Evolutionary conservation across 352 stramenopile species (phyloP).

Genomic region (Lagenidium giganteum): DNA sequence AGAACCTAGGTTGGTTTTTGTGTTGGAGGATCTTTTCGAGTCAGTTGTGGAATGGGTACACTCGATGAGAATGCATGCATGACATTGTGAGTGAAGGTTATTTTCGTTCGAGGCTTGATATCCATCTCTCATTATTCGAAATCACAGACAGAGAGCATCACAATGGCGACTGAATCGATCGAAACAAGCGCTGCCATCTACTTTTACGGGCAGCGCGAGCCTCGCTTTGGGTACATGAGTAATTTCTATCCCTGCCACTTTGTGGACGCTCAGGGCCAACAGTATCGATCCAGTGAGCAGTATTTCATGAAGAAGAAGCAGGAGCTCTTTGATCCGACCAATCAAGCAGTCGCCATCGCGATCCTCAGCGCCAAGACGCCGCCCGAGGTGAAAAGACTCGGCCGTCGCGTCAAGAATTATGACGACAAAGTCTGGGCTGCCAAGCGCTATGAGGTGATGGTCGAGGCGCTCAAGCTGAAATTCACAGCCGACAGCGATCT

Average conservation of each 20-base stretch:
- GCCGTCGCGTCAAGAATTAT: slow-evolving; percentile 45
- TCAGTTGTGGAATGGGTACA: slow-evolving; percentile 3
- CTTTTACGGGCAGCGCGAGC: slow-evolving; percentile 43
- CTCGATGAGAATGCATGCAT: no score
- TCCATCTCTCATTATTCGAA: slow-evolving; percentile 3
- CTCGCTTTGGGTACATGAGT: slow-evolving; percentile 42
- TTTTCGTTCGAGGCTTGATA: neutral
- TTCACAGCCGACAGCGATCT: slow-evolving; percentile 33
- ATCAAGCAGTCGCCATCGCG: slow-evolving; percentile 26
- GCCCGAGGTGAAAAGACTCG: slow-evolving; percentile 40
- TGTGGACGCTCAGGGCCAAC: slow-evolving; percentile 19
- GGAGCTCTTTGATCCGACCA: slow-evolving; percentile 49
- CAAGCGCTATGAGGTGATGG: slow-evolving; percentile 38
- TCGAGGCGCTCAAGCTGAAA: slow-evolving; percentile 63
- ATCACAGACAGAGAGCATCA: neutral
- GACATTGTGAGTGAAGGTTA: slow-evolving; percentile 5
- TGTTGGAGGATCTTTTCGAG: neutral
- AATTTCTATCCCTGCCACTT: slow-evolving; percentile 63
- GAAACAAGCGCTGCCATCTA: slow-evolving; percentile 33
- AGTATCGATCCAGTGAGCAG: slow-evolving; percentile 64
- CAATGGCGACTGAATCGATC: no score
- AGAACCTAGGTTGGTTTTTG: neutral
- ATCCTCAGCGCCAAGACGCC: slow-evolving; percentile 46
- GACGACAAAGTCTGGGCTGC: slow-evolving; percentile 39
- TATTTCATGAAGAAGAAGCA: slow-evolving; percentile 75